These are phyloP conservation scores for Scopulariopsis brevicaulis DNA, from an alignment of 2,329 filamentous ascomycete genomes.

Conservation along the genomic window DNA sequence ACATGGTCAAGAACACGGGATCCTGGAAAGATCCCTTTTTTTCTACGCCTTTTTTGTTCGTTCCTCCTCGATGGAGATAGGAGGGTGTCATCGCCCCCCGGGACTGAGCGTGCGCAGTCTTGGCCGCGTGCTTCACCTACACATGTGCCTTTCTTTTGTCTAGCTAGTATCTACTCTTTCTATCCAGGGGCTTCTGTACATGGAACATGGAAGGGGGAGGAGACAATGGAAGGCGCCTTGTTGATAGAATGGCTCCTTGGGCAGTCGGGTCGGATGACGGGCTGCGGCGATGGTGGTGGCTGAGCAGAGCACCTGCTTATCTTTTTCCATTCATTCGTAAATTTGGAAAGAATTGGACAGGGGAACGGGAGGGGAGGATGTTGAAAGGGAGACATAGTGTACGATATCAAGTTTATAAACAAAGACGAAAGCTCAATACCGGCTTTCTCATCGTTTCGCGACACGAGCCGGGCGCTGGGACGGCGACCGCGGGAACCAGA, in stretches of 20 bases:
- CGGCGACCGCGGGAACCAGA: background rate
- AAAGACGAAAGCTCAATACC: background rate
- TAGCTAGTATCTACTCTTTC: background rate
- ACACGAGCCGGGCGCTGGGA: background rate
- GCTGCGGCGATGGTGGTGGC: background rate
- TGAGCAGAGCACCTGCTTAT: background rate
- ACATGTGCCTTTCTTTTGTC: background rate
- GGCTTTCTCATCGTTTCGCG: background rate
- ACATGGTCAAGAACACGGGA: background rate
- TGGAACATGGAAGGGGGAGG: background rate
- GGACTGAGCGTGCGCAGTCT: background rate
- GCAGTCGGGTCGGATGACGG: background rate
- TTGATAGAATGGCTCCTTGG: background rate
- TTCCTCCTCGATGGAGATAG: background rate
- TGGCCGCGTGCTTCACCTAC: background rate
- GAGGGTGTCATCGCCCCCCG: background rate
- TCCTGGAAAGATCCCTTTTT: background rate
- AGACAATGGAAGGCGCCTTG: background rate
- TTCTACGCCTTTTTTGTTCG: background rate
- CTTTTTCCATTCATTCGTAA: too few relatives aligned
- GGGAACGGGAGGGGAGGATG: background rate
- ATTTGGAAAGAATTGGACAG: background rate
- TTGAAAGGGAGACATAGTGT: background rate
- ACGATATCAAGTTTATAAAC: background rate
- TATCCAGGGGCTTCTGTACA: background rate